Percentiles rank a stretch among this genome's conserved stretches.
phyloP scores from a whole-genome alignment of 495 filamentous ascomycete genomes.

The Pseudevernia furfuracea region DNA sequence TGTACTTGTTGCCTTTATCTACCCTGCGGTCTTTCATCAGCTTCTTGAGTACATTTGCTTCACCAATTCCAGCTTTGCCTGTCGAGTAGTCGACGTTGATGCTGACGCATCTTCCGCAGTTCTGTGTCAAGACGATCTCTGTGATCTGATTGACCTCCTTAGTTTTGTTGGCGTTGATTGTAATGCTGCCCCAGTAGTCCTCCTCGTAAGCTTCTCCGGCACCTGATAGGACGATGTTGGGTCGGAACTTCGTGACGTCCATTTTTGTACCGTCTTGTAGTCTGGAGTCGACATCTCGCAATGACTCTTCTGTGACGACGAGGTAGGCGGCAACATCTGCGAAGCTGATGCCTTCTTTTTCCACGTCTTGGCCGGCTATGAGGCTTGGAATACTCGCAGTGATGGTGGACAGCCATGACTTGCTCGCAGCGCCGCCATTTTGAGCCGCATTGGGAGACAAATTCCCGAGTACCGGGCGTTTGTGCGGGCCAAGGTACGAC shows the following conservation, averaged over 20 bases:
- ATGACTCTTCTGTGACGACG: conserved; percentile 61
- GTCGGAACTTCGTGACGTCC: conserved; percentile 74
- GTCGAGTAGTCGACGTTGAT: conserved; percentile 79
- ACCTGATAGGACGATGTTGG: conserved; percentile 71
- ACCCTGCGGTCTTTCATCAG: conserved; percentile 72
- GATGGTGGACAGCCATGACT: conserved; percentile 43
- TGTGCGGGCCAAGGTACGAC: conserved; percentile 59
- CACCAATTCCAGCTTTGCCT: conserved; percentile 55
- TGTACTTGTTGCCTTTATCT: conserved; percentile 63
- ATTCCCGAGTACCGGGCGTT: conserved; percentile 57
- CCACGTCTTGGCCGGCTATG: not conserved
- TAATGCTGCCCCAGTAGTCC: conserved; percentile 63
- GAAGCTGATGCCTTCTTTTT: conserved; percentile 56
- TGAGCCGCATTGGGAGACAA: conserved; percentile 31
- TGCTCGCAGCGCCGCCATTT: not conserved
- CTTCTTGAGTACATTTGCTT: conserved; percentile 61
- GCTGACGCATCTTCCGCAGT: conserved; percentile 71
- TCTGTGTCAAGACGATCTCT: conserved; percentile 58
- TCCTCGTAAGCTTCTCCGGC: conserved; percentile 61
- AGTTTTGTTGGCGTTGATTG: conserved; percentile 9
- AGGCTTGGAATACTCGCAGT: conserved; percentile 32
- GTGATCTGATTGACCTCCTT: conserved; percentile 15
- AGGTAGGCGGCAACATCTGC: conserved; percentile 74
- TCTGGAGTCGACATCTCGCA: conserved; percentile 55
- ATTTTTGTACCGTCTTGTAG: conserved; percentile 49